Evolutionary conservation across 2,329 filamentous ascomycete species (phyloP).

Genomic region (Fusarium sp.): DNA sequence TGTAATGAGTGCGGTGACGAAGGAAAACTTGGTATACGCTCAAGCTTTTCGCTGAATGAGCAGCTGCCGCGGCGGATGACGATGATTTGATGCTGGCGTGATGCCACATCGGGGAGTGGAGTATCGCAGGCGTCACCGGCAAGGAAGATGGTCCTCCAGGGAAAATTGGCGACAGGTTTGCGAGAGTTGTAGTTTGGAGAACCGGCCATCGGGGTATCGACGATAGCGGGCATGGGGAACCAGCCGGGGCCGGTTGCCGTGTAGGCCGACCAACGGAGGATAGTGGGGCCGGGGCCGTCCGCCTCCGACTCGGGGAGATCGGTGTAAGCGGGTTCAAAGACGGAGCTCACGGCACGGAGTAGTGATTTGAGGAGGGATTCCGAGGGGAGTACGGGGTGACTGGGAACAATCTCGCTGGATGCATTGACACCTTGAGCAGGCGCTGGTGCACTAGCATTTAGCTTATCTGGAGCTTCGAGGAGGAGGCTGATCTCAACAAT

Average conservation of each 20-base stretch:
- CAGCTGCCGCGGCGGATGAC: conserved; percentile 87
- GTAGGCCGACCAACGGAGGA: conserved; percentile 67
- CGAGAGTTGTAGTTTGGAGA: conserved; percentile 59
- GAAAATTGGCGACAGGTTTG: conserved; percentile 63
- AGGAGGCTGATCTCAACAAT: conserved; percentile 81
- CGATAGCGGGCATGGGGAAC: conserved; percentile 77
- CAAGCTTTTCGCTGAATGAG: conserved; percentile 85
- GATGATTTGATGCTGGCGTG: conserved; percentile 79
- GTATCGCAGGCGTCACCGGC: conserved; percentile 77
- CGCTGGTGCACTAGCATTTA: conserved; percentile 46
- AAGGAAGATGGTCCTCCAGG: conserved; percentile 80
- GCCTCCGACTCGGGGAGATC: conserved; percentile 50
- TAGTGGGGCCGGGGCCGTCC: conserved; percentile 54
- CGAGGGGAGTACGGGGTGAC: conserved; percentile 41
- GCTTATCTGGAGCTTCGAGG: conserved; percentile 47
- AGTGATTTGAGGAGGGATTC: conserved; percentile 64
- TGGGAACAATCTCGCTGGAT: conserved; percentile 26
- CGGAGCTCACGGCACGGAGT: conserved; percentile 63
- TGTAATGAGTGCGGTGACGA: conserved; percentile 76
- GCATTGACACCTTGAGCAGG: conserved; percentile 37
- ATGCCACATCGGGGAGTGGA: conserved; percentile 66
- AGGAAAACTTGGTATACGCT: conserved; percentile 85
- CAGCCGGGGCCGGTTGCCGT: conserved; percentile 71
- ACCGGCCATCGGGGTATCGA: conserved; percentile 66
- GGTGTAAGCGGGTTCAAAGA: conserved; percentile 57